A percentile compares a stretch with the other conserved stretches of the same genome.
Evolutionary conservation across 75 land plant species (phyloP).

Genomic region (Isoetes taiwanensis): DNA sequence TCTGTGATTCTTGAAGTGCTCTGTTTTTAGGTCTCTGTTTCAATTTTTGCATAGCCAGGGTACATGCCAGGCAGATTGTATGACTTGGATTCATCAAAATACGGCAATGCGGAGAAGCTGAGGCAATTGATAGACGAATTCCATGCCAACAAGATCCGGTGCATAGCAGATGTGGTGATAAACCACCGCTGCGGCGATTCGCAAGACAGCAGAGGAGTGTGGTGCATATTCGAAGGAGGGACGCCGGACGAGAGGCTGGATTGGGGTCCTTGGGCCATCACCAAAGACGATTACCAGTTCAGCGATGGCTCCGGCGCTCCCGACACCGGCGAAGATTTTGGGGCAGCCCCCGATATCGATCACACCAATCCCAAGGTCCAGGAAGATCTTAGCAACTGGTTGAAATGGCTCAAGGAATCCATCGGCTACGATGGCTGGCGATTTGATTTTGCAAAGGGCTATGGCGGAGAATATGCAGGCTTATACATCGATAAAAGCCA

Average conservation of each 20-base stretch:
- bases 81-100: constrained; percentile 42
- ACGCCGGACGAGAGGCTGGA: constrained; percentile 49
- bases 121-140: constrained; percentile 27
- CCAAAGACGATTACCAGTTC: constrained; percentile 31
- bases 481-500: constrained; percentile 28
- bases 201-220: constrained; percentile 49
- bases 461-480: constrained; percentile 30
- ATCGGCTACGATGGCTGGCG: constrained; percentile 73
- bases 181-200: constrained; percentile 57
- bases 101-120: constrained; percentile 39
- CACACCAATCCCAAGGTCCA: constrained; percentile 58
- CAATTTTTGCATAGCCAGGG: constrained; percentile 19
- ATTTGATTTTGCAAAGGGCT: constrained; percentile 70
- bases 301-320: constrained; percentile 41
- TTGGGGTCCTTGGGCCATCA: constrained; percentile 56
- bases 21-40: not conserved
- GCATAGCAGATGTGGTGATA: constrained; percentile 68
- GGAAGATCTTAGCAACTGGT: constrained; percentile 45
- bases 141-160: constrained; percentile 30
- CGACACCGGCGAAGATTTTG: constrained; percentile 49
- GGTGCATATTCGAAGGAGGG: constrained; percentile 63
- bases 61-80: constrained; percentile 63
- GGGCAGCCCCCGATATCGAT: constrained; percentile 67
- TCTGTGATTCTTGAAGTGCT: not conserved
- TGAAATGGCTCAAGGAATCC: constrained; percentile 50